Percentiles rank a stretch among this genome's conserved stretches.
Evolutionary conservation across 2,329 filamentous ascomycete genomes (phyloP).

Genomic region (Penicillium sp.): DNA sequence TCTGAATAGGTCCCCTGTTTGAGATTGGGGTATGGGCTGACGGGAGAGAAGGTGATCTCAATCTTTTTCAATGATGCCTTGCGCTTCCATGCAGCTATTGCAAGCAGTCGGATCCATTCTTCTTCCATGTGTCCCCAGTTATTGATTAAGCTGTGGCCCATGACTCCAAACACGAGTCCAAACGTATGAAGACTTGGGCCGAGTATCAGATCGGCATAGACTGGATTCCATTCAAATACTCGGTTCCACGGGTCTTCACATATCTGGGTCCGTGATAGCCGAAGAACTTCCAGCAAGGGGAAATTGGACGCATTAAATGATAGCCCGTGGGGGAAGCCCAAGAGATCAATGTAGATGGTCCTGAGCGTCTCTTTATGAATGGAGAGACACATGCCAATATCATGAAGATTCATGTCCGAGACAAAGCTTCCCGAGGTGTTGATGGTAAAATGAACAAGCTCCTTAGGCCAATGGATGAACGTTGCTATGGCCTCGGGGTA

Average conservation of each 20-base stretch:
- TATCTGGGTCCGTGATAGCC: slow-evolving; percentile 6
- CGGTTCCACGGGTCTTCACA: slow-evolving; percentile 2
- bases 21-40: slow-evolving; percentile 2
- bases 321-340: slow-evolving; percentile 4
- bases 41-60: slow-evolving; percentile 5
- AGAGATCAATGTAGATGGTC: slow-evolving; percentile 3
- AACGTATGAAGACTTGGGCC: slow-evolving; percentile 4
- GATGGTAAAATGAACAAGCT: slow-evolving; percentile 6
- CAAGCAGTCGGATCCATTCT: slow-evolving; percentile 64
- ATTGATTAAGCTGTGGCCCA: slow-evolving; percentile 9
- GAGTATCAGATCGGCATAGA: slow-evolving; percentile 3
- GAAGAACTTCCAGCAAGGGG: background rate
- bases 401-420: background rate
- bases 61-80: slow-evolving; percentile 3
- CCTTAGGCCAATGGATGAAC: slow-evolving; percentile 4
- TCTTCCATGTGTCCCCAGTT: slow-evolving; percentile 40
- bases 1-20: slow-evolving; percentile 6
- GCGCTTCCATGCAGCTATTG: slow-evolving; percentile 70
- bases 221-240: slow-evolving; percentile 6
- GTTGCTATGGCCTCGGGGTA: slow-evolving; percentile 5
- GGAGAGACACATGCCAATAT: slow-evolving; percentile 1
- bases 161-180: slow-evolving; percentile 6
- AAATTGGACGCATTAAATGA: slow-evolving; percentile 5
- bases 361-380: slow-evolving; percentile 5
- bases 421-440: slow-evolving; percentile 6